Evolutionary conservation across 768 basidiomycete genomes (phyloP), one percentile per base, ranked within the genome.

Genomic region (Lactarius hatsudake): DNA sequence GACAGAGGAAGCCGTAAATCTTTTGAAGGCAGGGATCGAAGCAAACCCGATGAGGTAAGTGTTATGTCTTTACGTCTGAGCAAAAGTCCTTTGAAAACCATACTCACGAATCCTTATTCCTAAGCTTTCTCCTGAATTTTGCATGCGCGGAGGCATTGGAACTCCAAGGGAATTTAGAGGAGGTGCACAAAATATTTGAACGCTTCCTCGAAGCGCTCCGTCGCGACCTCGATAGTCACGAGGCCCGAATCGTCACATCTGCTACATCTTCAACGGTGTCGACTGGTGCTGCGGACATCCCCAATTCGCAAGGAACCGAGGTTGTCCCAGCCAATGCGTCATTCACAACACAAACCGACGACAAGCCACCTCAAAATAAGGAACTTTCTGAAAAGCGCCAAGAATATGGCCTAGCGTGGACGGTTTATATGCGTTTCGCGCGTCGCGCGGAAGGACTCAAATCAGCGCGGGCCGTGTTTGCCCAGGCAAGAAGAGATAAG

Each of bases 401-500:
- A 55, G 93, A 92, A 71, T 92, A 86, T 74, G 87, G 88, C 9
- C 81, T 93, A 43, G 93, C 86, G 17, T 91, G 84, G 84, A 95
- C 86, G 74, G 89, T 94, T 83, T 94, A 96, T 75, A 96, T 98
- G 89, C 84, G 96, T 12, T 98, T 96, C 73, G 90, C 89, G 15
- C 80, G 93, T 68, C 83, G 97, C 53, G 87, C 95, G 5, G 93
- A 96, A 80, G 93, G 93, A 23, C 84, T 93, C 71, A 91, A 91
- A 76, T 81, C 88, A 3, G 88, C 90, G 48, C 81, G 96, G 63
- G 80, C 81, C 0, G 79, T 94, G 7, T 98, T 98, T 72, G 85
- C 83, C 23, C 90, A 89, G 76, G 93, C 94, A 13, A 82, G 95
- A 71, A 91, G 87, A 73, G 84, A 86, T 63, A 83, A 82, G 56